phyloP scores from a whole-genome alignment of 495 filamentous ascomycete genomes.

The Penicillium odoratum region DNA sequence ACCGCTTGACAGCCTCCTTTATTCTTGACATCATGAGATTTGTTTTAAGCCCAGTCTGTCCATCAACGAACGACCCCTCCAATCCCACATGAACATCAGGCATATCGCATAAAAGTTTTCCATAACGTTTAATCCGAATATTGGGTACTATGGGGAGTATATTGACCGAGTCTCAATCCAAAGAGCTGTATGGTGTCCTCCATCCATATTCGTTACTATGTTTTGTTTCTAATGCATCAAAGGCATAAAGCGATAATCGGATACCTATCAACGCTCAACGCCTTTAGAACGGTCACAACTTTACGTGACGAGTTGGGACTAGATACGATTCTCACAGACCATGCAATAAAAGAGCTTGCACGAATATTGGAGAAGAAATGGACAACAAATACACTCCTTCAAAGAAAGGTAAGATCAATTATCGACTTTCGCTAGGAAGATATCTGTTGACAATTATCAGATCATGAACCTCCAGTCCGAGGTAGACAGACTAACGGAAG shows the following conservation, averaged over 20 bases:
- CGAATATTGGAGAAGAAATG: slow-evolving; percentile 10
- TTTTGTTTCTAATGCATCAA: not conserved
- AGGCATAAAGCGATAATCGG: slow-evolving; percentile 18
- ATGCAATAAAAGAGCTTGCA: slow-evolving; percentile 3
- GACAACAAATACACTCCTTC: slow-evolving; percentile 2
- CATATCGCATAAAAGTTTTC: not conserved
- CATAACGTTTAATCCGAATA: too few relatives aligned
- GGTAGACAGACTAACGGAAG: not conserved
- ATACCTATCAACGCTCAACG: slow-evolving; percentile 10
- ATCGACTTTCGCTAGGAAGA: not conserved
- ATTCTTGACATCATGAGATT: not conserved
- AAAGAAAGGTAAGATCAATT: not conserved
- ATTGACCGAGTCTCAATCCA: slow-evolving; percentile 5
- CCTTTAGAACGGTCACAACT: not conserved
- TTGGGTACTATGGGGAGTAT: slow-evolving; percentile 2
- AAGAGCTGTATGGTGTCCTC: slow-evolving; percentile 8
- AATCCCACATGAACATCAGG: not conserved
- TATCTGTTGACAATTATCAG: slow-evolving; percentile 4
- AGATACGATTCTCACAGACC: not conserved
- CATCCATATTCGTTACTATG: not conserved
- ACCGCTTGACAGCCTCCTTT: not conserved
- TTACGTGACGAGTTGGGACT: slow-evolving; percentile 8
- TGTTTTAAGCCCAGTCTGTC: not conserved
- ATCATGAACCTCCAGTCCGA: slow-evolving; percentile 10
- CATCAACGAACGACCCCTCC: not conserved